Conservation (phyloP, 1,284 basidiomycete genomes). For the Xanthoconium separans region DNA sequence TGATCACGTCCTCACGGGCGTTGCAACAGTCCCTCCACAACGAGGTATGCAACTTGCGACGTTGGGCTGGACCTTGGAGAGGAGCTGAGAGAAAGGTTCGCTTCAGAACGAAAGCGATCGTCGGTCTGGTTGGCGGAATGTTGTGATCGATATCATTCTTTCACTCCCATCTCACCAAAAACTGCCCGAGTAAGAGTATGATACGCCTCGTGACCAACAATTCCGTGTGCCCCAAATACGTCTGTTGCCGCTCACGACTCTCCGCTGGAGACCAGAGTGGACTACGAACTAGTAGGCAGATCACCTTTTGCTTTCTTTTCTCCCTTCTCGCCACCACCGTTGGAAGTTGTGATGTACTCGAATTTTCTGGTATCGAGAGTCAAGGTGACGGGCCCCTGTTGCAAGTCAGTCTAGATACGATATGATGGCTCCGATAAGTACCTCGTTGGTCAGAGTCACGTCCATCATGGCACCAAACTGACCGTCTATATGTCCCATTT, state of each 20-base stretch:
- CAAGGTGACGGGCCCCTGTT: constrained; percentile 80
- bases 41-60: constrained; percentile 48
- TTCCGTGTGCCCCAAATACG: background rate
- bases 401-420: constrained; percentile 1
- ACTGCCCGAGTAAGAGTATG: background rate
- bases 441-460: constrained; percentile 83
- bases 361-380: constrained; percentile 77
- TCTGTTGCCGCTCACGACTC: constrained; percentile 5
- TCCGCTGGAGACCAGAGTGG: background rate
- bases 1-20: constrained; percentile 61
- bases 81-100: constrained; percentile 69
- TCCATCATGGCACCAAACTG: constrained; percentile 93
- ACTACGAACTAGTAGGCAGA: background rate
- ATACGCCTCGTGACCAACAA: background rate
- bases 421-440: constrained; percentile 26
- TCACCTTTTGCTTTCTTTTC: constrained; percentile 6
- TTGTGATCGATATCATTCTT: constrained; percentile 29
- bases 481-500: constrained; percentile 57
- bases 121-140: constrained; percentile 68
- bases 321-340: constrained; percentile 7
- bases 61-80: constrained; percentile 52
- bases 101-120: constrained; percentile 65
- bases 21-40: constrained; percentile 42
- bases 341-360: constrained; percentile 40
- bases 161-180: constrained; percentile 14